phyloP scores from a whole-genome alignment of 2,329 filamentous ascomycete species.

The Aspergillus novofumigatus region DNA sequence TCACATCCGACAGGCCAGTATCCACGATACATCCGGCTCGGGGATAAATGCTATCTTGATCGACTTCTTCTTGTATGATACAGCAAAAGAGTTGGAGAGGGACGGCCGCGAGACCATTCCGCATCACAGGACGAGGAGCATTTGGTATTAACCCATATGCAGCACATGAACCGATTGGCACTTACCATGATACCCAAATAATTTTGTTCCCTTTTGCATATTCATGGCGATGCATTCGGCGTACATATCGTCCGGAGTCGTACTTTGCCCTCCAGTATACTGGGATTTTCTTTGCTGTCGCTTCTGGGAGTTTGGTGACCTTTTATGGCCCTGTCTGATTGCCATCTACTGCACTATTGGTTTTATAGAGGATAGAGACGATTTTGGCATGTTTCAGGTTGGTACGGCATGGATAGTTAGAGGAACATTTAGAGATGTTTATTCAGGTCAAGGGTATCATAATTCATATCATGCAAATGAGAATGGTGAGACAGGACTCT shows the following conservation, averaged over 20 bases:
- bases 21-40: constrained; percentile 9
- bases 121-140: constrained; percentile 86
- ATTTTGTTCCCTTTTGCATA: not conserved
- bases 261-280: not conserved
- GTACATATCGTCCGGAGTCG: not conserved
- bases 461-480: not conserved
- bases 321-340: not conserved
- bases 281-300: not conserved
- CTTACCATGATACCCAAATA: not conserved
- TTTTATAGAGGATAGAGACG: not conserved
- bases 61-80: constrained; percentile 96
- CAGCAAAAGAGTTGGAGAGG: constrained; percentile 79
- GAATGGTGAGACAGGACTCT: not conserved
- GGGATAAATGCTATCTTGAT: constrained; percentile 83
- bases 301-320: not conserved
- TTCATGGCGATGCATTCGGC: not conserved
- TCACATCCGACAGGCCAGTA: constrained; percentile 14
- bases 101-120: constrained; percentile 56
- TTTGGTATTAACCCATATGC: constrained; percentile 68
- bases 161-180: not conserved
- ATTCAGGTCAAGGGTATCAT: not conserved
- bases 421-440: not conserved
- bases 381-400: not conserved
- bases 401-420: not conserved
- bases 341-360: not conserved